Evolutionary conservation across 208 protist genomes (phyloP), one percentile per base, ranked within the genome.

Genomic region (Leishmania mexicana): DNA sequence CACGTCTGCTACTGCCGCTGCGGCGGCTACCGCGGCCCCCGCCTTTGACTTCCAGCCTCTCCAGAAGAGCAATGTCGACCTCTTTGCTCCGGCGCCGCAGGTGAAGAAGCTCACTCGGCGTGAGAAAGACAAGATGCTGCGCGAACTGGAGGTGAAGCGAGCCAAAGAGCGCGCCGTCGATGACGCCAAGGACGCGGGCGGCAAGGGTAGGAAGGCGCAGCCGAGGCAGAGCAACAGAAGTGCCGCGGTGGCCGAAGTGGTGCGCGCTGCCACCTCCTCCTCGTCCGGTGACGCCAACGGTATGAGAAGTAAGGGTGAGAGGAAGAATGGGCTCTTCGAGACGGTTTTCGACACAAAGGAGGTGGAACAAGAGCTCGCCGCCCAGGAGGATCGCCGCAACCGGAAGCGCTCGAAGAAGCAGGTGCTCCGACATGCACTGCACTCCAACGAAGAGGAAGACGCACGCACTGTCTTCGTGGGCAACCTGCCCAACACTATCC

Each of bases 381-480:
- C 80, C 17, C 81, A 90, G 38, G 85, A 85, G 73, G 71, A 65
- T 31, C 81, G 76, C 6, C 85, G 81, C 31, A 83, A 67, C 6
- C 60, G 81, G 85, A 93, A 87, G 81, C 87, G 84, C 81, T 70
- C 80, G 2, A 93, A 92, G 83, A 92, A 92, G 84, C 84, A 89
- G 67, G 57, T 93, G 8, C 85, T 96, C 42, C 89, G 93, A 38
- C 95, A 98, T 83, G 90, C 86, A 42, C 85, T 98, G 42, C 92
- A 96, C 76, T 21, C 85, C 38, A 95, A 98, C 80, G 87, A 95
- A 71, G 93, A 98, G 76, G 93, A 98, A 76, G 92, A 97, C 62
- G 76, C 54, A n/a, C 92, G 95, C 35, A 98, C 95, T n/a, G 90
- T 96, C 1, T 98, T 98, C 85, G 91, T 98, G 3, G 95, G 95